These are phyloP conservation scores for Hypholoma sublateritium DNA, from an alignment of 768 basidiomycete genomes.

Conservation along the genomic window DNA sequence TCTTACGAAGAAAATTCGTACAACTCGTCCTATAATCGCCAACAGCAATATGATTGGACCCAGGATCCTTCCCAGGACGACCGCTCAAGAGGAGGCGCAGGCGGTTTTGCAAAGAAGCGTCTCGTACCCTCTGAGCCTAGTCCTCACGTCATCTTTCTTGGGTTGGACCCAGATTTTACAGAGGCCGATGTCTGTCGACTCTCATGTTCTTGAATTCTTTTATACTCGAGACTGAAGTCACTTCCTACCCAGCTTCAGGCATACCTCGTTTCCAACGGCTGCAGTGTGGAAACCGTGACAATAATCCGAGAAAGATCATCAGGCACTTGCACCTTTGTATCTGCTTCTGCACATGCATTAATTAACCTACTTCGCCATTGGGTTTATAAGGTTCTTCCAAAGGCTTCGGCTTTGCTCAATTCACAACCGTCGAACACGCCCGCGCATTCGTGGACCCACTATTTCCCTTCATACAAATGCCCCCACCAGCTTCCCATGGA, in stretches of 20 bases:
- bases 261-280: constrained; percentile 70
- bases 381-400: constrained; percentile 87
- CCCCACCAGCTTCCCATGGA: constrained; percentile 88
- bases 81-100: constrained; percentile 42
- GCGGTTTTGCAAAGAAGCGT: constrained; percentile 66
- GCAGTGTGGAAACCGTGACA: constrained; percentile 83
- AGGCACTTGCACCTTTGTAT: constrained; percentile 90
- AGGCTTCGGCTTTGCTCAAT: constrained; percentile 97
- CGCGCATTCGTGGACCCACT: constrained; percentile 88
- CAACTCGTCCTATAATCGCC: constrained; percentile 1
- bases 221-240: constrained; percentile 35
- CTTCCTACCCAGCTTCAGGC: constrained; percentile 68
- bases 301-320: constrained; percentile 96
- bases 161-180: constrained; percentile 87
- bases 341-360: constrained; percentile 67
- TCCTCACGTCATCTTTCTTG: constrained; percentile 93
- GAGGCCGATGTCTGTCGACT: constrained; percentile 85
- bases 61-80: constrained; percentile 54
- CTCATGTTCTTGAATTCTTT: constrained; percentile 29
- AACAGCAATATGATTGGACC: constrained; percentile 34
- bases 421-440: constrained; percentile 82
- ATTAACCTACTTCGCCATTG: constrained; percentile 73
- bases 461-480: constrained; percentile 90
- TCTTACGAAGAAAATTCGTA: constrained; percentile 22
- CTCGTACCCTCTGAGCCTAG: constrained; percentile 83